These are phyloP conservation scores for Yamadazyma nakazawae DNA, from an alignment of 805 yeast species.

Conservation along the genomic window DNA sequence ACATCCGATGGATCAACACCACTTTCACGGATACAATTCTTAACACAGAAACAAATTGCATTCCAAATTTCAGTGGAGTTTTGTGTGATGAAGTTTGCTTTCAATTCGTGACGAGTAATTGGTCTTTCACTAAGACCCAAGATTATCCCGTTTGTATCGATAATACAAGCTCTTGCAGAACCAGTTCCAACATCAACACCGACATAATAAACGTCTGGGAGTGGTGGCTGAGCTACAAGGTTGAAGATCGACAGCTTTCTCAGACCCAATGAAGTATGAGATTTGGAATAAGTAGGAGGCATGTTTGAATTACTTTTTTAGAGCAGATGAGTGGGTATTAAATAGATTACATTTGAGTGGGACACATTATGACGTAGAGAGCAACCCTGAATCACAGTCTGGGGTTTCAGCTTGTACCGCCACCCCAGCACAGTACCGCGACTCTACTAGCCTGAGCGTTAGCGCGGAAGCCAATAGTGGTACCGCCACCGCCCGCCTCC, in stretches of 20 bases:
- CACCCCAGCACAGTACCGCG: no score
- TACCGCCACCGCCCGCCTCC: no score
- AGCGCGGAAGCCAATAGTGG: no score
- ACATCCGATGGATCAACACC: constrained; percentile 66
- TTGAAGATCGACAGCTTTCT: constrained; percentile 40
- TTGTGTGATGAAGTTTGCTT: constrained; percentile 76
- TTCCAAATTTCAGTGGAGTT: constrained; percentile 91
- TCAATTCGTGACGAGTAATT: constrained; percentile 71
- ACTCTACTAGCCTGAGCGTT: no score
- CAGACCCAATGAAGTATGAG: constrained; percentile 38
- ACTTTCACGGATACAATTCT: constrained; percentile 68
- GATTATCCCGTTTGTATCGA: constrained; percentile 80
- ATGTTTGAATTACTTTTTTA: background rate
- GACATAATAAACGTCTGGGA: constrained; percentile 53
- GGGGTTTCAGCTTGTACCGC: no score
- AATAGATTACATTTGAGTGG: background rate
- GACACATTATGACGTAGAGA: background rate
- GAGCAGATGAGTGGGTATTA: background rate
- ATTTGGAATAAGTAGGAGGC: constrained; percentile 21
- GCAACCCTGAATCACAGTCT: background rate
- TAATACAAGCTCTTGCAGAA: constrained; percentile 90
- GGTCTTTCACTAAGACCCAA: constrained; percentile 76
- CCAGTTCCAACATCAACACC: constrained; percentile 99
- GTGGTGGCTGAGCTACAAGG: constrained; percentile 34
- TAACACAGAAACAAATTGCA: constrained; percentile 78